Evolutionary conservation across 2,329 filamentous ascomycete genomes (phyloP), one percentile per base, ranked within the genome.

Genomic region (Delphinella strobiligena): DNA sequence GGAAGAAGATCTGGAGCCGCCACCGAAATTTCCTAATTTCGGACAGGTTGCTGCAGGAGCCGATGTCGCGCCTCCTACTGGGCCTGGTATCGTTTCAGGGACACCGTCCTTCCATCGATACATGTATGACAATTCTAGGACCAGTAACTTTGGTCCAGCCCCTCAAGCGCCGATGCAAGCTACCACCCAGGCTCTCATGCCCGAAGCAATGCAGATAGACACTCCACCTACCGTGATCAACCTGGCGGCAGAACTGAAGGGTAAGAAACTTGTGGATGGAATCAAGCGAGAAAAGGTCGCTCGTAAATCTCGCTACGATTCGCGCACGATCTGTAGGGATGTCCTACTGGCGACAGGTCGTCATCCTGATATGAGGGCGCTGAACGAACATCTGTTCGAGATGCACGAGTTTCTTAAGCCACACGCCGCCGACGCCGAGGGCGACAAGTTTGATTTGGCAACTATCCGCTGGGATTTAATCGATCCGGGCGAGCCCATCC

Each of bases 391-490:
- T 58, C 58, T 81, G 22, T 50, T 50, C 33, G 38, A 38, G 4
- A 54, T 43, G 62, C 69, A 40, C 50, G 61, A 24, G 52, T 74
- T 59, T 11, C 48, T 61, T 2, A 52, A 51, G 29, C 46, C 53
- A 40, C 54, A 56, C 37, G 51, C 54, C 18, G 54, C 55, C 8
- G 17, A 30, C 16, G 59, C 76, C 4, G 61, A 67, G 32, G 52
- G 55, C 8, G 43, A 48, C 36, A 54, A 55, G 8, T 62, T 68
- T 4, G 74, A 80, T 51, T 56, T 80, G 10, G 65, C 61, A 22
- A 78, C 73, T 0, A 67, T 80, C 36, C 63, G 68, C 40, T 80
- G 76, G 76, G 72, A 78, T 50, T 45, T 76, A 3, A 66, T 80
- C 16, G 76, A 80, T 51, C 72, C 72, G 16, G 70, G 67, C 29